Evolutionary conservation across 1,284 basidiomycete genomes (phyloP).

Genomic region (Peniophora sp.): DNA sequence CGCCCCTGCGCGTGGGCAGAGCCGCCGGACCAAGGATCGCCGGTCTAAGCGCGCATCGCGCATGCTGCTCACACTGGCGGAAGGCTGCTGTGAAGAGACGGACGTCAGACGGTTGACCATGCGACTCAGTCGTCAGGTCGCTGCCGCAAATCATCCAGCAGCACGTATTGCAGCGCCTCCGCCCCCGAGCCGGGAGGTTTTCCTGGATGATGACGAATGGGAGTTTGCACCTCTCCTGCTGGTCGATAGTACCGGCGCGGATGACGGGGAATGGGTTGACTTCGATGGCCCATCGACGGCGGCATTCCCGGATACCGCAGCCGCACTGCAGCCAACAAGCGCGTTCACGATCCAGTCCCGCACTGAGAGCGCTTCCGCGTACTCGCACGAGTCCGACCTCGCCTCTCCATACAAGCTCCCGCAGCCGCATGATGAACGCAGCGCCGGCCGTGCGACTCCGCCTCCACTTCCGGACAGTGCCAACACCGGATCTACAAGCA

Average conservation of each 20-base stretch:
- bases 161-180: not conserved
- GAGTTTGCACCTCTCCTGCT: not conserved
- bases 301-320: not conserved
- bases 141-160: not conserved
- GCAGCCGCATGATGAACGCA: not conserved
- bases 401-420: not conserved
- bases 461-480: not conserved
- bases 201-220: not conserved
- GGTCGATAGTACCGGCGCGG: not conserved
- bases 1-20: not conserved
- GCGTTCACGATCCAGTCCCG: not conserved
- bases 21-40: not conserved
- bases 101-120: not conserved
- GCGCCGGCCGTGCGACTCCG: not conserved
- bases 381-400: not conserved
- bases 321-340: not conserved
- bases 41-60: not conserved
- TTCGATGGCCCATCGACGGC: not conserved
- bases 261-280: not conserved
- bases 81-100: not conserved
- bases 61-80: not conserved
- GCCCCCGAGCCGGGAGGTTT: not conserved
- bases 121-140: not conserved
- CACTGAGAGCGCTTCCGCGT: not conserved
- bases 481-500: not conserved